Evolutionary conservation across 768 basidiomycete species (phyloP).

Genomic region (Termitomyces titanicus): DNA sequence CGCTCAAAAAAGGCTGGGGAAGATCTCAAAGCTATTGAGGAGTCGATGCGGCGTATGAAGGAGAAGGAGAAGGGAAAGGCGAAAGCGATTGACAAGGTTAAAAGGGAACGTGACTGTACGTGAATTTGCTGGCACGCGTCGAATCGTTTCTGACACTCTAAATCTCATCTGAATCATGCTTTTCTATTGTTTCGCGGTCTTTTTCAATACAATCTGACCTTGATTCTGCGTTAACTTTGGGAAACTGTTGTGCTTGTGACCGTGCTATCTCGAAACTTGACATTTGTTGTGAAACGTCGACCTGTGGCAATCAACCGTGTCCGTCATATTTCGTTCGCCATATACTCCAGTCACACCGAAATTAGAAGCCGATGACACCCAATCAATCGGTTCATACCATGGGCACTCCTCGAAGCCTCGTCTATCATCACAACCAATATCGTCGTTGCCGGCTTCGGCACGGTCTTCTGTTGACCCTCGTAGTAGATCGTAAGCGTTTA

Average conservation of each 20-base stretch:
- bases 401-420: constrained; percentile 40
- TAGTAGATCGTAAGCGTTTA: constrained; percentile 42
- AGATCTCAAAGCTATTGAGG: constrained; percentile 71
- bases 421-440: constrained; percentile 39
- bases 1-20: constrained; percentile 72
- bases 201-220: neutral
- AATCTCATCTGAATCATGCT: constrained; percentile 11
- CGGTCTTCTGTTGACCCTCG: constrained; percentile 62
- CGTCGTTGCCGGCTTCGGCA: constrained; percentile 43
- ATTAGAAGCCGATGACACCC: constrained; percentile 47
- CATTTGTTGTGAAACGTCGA: neutral
- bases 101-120: constrained; percentile 75
- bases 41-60: constrained; percentile 72
- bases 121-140: constrained; percentile 26
- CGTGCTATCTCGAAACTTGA: neutral
- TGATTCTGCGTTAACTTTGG: neutral
- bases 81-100: constrained; percentile 65
- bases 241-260: neutral
- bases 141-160: constrained; percentile 17
- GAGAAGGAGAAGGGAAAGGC: constrained; percentile 76
- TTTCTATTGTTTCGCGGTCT: constrained; percentile 2
- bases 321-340: neutral
- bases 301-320: neutral
- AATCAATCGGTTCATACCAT: constrained; percentile 30
- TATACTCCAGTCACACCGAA: constrained; percentile 40